Evolutionary conservation across 352 stramenopile genomes (phyloP), one percentile per base, ranked within the genome.

Genomic region (Lagenidium sp.): DNA sequence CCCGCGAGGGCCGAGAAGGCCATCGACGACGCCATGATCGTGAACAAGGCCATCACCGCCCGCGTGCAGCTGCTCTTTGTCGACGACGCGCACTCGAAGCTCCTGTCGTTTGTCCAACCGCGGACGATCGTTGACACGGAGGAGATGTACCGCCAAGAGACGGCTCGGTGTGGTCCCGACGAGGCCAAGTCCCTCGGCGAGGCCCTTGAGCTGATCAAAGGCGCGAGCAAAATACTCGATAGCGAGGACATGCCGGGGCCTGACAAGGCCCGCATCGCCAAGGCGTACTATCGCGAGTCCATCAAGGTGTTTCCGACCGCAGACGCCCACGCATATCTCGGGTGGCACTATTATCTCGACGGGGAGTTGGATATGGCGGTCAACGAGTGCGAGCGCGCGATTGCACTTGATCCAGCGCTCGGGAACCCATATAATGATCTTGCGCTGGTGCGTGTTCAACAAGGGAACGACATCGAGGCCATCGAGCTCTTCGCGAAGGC

Each of bases 341-440:
- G 70, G 1, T 86, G 68, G 70, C 64, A 84, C 37, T 71, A 68
- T 31, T 85, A 83, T 29, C 36, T 85, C 36, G 68, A 85, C 21
- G 68, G 68, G 1, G 63, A 85, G 6, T 54, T 85, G 0, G 66
- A 82, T 0, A 44, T 55, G 18, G 76, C 73, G 0, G 57, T 79
- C 4, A 47, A 29, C n/a, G 61, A 89, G 43, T 85, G 71, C 34
- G 52, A 77, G 32, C 57, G 60, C 10, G 73, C 76, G 22, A 85
- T 86, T 24, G 57, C 71, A 42, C 40, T 89, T n/a, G 76, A 89
- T 25, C 71, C 73, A 20, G 36, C 52, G 25, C 80, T 86, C 38
- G 76, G 76, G 4, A 86, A 85, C 21, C 40, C 76, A 19, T 89
- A 86, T 53, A 86, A 86, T 40, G 68, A 85, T 31, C 65, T 89